Conservation (phyloP, 805 yeast species). For the Sugiyamaella valdiviana region DNA sequence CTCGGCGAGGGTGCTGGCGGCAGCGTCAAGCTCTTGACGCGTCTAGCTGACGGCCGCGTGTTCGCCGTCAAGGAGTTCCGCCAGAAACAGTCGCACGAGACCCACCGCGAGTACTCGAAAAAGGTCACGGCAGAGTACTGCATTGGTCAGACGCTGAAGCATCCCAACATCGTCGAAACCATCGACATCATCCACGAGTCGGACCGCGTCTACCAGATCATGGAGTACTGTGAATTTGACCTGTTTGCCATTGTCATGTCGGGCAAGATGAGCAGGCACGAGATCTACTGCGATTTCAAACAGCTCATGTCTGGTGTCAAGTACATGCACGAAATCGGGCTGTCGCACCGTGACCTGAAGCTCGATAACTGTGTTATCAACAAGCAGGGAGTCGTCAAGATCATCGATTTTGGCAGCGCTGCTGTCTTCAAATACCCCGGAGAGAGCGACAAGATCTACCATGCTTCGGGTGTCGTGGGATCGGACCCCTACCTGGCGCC, state of each 20-base stretch:
- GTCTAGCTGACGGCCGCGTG: slow-evolving; percentile 59
- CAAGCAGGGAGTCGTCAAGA: slow-evolving; percentile 73
- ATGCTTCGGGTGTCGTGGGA: slow-evolving; percentile 80
- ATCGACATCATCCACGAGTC: slow-evolving; percentile 86
- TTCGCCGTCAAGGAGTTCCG: slow-evolving; percentile 94
- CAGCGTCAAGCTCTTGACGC: slow-evolving; percentile 64
- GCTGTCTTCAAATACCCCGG: slow-evolving; percentile 81
- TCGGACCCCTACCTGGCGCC: slow-evolving; percentile 90
- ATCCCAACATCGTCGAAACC: slow-evolving; percentile 85
- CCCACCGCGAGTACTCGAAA: slow-evolving; percentile 79
- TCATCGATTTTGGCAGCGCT: slow-evolving; percentile 91
- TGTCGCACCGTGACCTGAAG: slow-evolving; percentile 88
- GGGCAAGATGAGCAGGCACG: slow-evolving; percentile 73
- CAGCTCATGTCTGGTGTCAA: slow-evolving; percentile 76
- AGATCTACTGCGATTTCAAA: slow-evolving; percentile 83
- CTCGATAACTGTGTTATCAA: slow-evolving; percentile 88
- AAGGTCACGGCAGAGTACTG: slow-evolving; percentile 93
- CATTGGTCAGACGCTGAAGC: slow-evolving; percentile 83
- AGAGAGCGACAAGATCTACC: slow-evolving; percentile 61
- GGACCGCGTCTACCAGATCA: slow-evolving; percentile 79
- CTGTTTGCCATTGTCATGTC: slow-evolving; percentile 92
- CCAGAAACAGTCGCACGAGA: slow-evolving; percentile 64
- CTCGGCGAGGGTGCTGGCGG: slow-evolving; percentile 97
- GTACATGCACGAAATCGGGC: slow-evolving; percentile 76
- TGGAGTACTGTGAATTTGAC: slow-evolving; percentile 93